Conservation (phyloP, 164 flowering plant species). For the Stephania japonica region DNA sequence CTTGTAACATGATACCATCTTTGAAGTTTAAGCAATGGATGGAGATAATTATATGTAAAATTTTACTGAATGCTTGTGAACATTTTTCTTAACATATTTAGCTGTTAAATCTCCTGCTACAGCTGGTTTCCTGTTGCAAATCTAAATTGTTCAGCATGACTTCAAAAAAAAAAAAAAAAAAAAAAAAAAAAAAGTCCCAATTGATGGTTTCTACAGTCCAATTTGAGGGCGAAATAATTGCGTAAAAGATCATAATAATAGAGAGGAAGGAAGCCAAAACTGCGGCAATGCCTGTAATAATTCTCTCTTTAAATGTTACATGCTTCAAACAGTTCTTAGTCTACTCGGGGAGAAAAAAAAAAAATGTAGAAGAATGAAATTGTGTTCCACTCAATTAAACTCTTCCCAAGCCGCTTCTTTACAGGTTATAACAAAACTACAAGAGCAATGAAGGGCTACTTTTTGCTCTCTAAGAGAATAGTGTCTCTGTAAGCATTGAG, state of each 20-base stretch:
- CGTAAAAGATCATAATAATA: too few relatives aligned
- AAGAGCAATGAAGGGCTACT: slow-evolving; percentile 3
- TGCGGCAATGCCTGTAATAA: neutral
- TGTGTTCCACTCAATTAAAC: neutral
- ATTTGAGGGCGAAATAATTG: too few relatives aligned
- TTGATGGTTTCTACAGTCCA: too few relatives aligned
- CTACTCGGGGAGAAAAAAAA: too few relatives aligned
- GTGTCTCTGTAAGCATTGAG: slow-evolving; percentile 35
- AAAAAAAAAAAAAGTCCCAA: too few relatives aligned
- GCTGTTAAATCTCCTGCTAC: neutral
- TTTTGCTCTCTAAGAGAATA: slow-evolving; percentile 20
- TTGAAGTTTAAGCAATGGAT: neutral
- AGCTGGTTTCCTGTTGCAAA: neutral
- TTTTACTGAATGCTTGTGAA: too few relatives aligned
- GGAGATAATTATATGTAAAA: neutral
- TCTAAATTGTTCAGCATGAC: too few relatives aligned
- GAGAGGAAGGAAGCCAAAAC: neutral
- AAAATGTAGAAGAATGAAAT: too few relatives aligned
- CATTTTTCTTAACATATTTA: too few relatives aligned
- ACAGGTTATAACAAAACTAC: neutral
- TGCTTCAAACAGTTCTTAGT: too few relatives aligned
- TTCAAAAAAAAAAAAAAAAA: too few relatives aligned
- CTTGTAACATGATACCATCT: neutral
- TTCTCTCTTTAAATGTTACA: neutral
- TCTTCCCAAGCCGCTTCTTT: neutral